Base-by-base conservation (phyloP, 1,284 basidiomycete species). In the Tilletiopsis washingtonensis region DNA sequence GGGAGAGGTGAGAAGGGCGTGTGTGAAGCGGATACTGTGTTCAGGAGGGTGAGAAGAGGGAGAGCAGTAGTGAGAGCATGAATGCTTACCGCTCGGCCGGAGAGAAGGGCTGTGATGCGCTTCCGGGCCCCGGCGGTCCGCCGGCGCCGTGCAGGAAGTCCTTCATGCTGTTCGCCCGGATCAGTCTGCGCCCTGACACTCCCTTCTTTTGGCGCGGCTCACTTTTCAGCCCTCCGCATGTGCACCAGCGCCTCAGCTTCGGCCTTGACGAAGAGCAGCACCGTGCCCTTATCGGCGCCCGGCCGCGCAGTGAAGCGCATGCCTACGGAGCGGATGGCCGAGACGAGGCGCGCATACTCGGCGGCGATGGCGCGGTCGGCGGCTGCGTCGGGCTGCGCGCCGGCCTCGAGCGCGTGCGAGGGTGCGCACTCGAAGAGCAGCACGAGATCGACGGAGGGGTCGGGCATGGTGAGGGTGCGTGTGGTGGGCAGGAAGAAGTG, bases 241-340 rank as follows among this genome's bases (percentile, higher is more conserved):
- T 40, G 27, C 3, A 50, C 23, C 23, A 58, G 44, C 14, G 45
- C 39, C 12, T 40, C 23, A 9, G 54, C 43, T 21, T 26, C 24
- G 1, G 59, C 64, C 37, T 51, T 53, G 27, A 73, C 67, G 50
- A 73, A 71, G 43, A 73, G 45, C 15, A 67, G 36, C 15, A 73
- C 53, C 27, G 56, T 49, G 17, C 64, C 62, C 3, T 40, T 47
- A 1, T 47, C 52, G n/a, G 43, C 48, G 0, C 59, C 62, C 11
- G 60, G 52, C 11, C 70, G 52, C 9, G 56, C 57, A 5, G 68
- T 67, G n/a, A 62, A 53, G n/a, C 52, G 45, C 14, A 73, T 51
- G 4, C 64, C 65, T 0, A 62, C 61, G 5, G 39, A 25, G 3
- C 54, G 48, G 42, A 73, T 50, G 3, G 51, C 43, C 1, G 29